Conservation (phyloP, 2,329 filamentous ascomycete species). For the Cladophialophora yegresii region DNA sequence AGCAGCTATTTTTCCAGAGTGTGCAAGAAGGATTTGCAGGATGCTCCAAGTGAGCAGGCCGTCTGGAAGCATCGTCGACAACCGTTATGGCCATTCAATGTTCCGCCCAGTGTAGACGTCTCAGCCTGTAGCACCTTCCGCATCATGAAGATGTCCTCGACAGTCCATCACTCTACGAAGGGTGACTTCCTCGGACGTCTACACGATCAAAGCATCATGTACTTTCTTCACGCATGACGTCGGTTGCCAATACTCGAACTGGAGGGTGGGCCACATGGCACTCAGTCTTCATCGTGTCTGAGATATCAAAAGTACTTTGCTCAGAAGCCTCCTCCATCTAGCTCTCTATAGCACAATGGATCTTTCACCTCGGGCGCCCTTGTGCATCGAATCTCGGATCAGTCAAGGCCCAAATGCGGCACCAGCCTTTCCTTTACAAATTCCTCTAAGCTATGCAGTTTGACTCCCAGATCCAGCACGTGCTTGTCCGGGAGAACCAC, state of each 20-base stretch:
- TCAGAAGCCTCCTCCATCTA: not conserved
- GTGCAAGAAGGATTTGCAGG: constrained; percentile 2
- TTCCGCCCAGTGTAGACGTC: not conserved
- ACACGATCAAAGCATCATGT: not conserved
- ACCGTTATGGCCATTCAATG: not conserved
- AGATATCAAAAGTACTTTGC: not conserved
- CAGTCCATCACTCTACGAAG: not conserved
- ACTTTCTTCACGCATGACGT: not conserved
- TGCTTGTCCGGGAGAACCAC: constrained; percentile 31
- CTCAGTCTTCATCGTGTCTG: not conserved
- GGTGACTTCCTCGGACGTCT: too few species aligned
- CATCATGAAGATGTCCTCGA: not conserved
- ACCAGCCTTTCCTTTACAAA: constrained; percentile 29
- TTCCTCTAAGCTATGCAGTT: constrained; percentile 33
- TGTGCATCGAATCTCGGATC: not conserved
- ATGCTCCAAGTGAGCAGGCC: not conserved
- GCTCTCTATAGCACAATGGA: not conserved
- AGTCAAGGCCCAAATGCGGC: constrained; percentile 15
- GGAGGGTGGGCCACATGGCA: not conserved
- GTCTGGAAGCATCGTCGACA: not conserved
- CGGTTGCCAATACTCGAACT: not conserved
- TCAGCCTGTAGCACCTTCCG: not conserved
- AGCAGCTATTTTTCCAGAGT: constrained; percentile 1
- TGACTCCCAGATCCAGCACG: constrained; percentile 34
- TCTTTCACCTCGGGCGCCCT: not conserved